phyloP scores from a whole-genome alignment of 306 rosid genomes.

The Sindora glabra region DNA sequence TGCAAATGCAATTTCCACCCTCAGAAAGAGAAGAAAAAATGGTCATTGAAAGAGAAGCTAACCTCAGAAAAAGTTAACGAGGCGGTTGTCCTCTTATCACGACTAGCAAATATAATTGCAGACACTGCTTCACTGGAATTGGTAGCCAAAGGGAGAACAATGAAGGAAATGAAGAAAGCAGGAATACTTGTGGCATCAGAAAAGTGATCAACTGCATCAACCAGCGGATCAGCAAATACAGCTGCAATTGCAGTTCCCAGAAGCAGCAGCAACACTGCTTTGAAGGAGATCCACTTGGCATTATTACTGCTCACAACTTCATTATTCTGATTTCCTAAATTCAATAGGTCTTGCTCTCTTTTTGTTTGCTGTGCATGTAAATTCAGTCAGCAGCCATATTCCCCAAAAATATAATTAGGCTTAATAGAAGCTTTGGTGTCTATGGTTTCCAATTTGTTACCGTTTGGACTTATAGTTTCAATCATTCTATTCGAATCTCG shows the following conservation, averaged over 20 bases:
- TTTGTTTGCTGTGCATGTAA: conserved; percentile 52
- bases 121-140: conserved; percentile 92
- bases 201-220: conserved; percentile 80
- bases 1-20: too few relatives aligned
- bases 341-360: conserved; percentile 62
- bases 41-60: conserved; percentile 22
- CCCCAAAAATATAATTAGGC: background rate
- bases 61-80: conserved; percentile 94
- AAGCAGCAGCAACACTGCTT: conserved; percentile 54
- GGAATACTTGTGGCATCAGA: conserved; percentile 88
- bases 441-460: too few relatives aligned
- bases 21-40: background rate
- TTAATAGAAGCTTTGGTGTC: too few relatives aligned
- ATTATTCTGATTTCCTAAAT: conserved; percentile 35
- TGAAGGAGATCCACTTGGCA: conserved; percentile 33
- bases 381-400: conserved; percentile 7
- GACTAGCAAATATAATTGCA: conserved; percentile 80
- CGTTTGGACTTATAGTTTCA: too few relatives aligned
- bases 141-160: conserved; percentile 76
- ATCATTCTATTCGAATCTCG: too few relatives aligned
- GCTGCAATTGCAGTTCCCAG: conserved; percentile 79
- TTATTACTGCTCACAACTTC: conserved; percentile 30
- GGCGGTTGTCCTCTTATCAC: conserved; percentile 70
- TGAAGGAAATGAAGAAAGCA: conserved; percentile 89
- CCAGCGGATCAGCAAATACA: conserved; percentile 78